Percentiles rank a stretch among this genome's conserved stretches.
These are phyloP conservation scores for Tolypocladium cylindrosporum DNA, from an alignment of 2,329 filamentous ascomycete species.

Conservation along the genomic window DNA sequence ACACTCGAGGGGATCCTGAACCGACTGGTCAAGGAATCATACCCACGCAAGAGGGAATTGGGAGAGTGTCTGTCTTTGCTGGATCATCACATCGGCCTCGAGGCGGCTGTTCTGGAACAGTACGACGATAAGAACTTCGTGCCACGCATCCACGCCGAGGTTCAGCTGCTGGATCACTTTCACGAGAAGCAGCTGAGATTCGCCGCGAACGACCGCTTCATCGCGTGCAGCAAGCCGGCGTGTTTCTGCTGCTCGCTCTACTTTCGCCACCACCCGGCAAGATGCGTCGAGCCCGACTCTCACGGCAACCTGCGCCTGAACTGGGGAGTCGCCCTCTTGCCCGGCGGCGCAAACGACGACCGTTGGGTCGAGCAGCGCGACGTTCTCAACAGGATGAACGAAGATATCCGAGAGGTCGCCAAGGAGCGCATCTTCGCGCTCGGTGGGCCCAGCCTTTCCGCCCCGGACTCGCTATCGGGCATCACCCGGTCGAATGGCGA, in stretches of 20 bases:
- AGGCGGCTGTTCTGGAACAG: neutral
- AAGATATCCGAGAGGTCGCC: neutral
- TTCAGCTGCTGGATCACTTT: conserved; percentile 35
- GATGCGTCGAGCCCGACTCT: conserved; percentile 2
- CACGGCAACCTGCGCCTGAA: conserved; percentile 2
- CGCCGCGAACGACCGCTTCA: conserved; percentile 26
- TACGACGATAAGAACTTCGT: neutral
- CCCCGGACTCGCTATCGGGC: neutral
- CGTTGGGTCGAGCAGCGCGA: conserved; percentile 1
- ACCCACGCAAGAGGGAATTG: neutral
- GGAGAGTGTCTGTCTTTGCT: neutral
- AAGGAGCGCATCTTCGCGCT: neutral
- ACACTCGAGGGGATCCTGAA: conserved; percentile 19
- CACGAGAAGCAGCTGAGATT: conserved; percentile 19
- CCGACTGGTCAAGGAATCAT: conserved; percentile 15
- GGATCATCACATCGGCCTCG: neutral
- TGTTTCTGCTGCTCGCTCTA: conserved; percentile 36
- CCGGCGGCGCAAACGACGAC: neutral
- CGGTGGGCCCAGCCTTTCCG: neutral
- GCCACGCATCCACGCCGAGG: conserved; percentile 27
- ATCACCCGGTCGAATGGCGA: neutral
- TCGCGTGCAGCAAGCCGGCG: conserved; percentile 38
- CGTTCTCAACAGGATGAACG: conserved; percentile 3
- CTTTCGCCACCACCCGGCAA: conserved; percentile 23
- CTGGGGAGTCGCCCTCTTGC: conserved; percentile 1